Evolutionary conservation across 345 rosid species (phyloP), one percentile per base, ranked within the genome.

Genomic region (Microcos paniculata): DNA sequence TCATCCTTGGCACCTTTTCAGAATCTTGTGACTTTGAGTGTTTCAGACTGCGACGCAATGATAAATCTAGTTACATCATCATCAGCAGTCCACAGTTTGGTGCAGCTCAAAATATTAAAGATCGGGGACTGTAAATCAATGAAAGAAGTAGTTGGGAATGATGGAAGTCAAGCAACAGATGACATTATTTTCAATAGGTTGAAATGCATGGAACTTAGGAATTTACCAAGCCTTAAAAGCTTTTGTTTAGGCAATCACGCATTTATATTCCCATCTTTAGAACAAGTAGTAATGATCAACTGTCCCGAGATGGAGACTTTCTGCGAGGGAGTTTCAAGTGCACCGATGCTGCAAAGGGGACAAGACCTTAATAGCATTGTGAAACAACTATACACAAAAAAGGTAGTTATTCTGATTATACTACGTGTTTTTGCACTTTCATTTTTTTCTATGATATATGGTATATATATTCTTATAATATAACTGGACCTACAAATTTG

Each of bases 241-340:
- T 40, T 7, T 35, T 62, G 16, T 63, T 14, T 23, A 26, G 49
- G 35, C 0, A 35, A 63, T 18, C 24, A 3, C 63, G 23, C 51
- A 0, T 63, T 75, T 30, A 26, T 9, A 2, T 72, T 72, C 56
- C 76, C 43, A 28, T 26, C 9, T 42, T 61, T 73, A 51, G 38
- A 33, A 59, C 28, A 58, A 6, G 68, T 61, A 23, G 7, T n/a
- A 13, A 31, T 74, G 31, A 31, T 8, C 45, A 16, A 42, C 26
- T 73, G 76, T 33, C 76, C 68, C 14, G 48, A 26, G 7, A 15
- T 73, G 67, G 35, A 74, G 59, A 7, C 18, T 46, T 74, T 74
- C 30, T 62, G 58, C 31, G 26, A 9, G 24, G 72, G 72, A 49
- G 42, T 1, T 6, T 52, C 48, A 31, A 69, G 23, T 21, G 28